phyloP scores from a whole-genome alignment of 2,329 filamentous ascomycete species.

The Raffaelea albimanens region DNA sequence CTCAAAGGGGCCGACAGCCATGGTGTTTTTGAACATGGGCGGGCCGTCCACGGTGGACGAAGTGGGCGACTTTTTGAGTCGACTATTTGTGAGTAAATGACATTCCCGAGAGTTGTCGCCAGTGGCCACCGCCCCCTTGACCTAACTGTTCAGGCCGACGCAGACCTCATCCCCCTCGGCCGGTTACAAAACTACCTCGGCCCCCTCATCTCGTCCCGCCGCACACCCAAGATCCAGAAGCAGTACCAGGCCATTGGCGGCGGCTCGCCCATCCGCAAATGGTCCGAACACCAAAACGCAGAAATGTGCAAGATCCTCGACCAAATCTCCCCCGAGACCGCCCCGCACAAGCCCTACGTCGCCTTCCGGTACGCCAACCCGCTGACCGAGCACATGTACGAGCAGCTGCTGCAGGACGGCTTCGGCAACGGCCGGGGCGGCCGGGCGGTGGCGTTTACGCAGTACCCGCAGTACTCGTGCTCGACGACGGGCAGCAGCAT shows the following conservation, averaged over 20 bases:
- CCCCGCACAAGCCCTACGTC: conserved; percentile 94
- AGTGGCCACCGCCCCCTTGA: neutral
- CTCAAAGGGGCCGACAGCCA: conserved; percentile 76
- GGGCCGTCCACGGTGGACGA: conserved; percentile 82
- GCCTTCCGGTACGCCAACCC: conserved; percentile 94
- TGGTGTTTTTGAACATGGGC: conserved; percentile 99
- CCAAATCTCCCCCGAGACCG: conserved; percentile 80
- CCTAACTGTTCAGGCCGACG: conserved; percentile 53
- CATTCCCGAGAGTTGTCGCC: too few species aligned
- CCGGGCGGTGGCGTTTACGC: conserved; percentile 90
- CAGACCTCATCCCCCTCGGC: conserved; percentile 89
- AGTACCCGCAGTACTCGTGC: conserved; percentile 98
- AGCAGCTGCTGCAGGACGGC: conserved; percentile 71
- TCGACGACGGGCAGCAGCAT: conserved; percentile 93
- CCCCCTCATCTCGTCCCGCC: conserved; percentile 71
- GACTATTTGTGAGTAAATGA: conserved; percentile 95
- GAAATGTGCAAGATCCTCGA: conserved; percentile 99
- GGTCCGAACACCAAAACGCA: conserved; percentile 87
- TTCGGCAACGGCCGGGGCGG: conserved; percentile 87
- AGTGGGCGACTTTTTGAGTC: conserved; percentile 80
- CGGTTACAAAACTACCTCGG: conserved; percentile 85
- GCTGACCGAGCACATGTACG: conserved; percentile 90
- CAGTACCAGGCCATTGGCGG: conserved; percentile 94
- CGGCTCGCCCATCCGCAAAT: conserved; percentile 95
- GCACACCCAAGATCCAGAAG: conserved; percentile 93